Percentiles rank a stretch among this genome's conserved stretches.
These are phyloP conservation scores for Mychonastes homosphaera DNA, from an alignment of 139 green algal species.

Conservation along the genomic window DNA sequence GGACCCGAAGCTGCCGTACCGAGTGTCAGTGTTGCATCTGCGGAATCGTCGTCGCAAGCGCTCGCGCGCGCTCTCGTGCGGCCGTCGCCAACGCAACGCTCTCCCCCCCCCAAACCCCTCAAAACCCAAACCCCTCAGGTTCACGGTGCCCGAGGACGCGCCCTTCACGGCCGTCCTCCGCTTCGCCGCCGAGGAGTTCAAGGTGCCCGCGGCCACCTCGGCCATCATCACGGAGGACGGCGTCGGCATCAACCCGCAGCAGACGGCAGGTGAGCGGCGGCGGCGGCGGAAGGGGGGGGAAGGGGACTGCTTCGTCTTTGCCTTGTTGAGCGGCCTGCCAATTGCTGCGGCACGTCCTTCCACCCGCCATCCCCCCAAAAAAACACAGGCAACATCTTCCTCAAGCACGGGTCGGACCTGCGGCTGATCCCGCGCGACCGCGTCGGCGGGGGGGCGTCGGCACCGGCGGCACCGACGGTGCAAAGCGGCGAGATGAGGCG, in stretches of 20 bases:
- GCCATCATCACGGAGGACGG: conserved; percentile 98
- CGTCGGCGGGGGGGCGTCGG: conserved; percentile 60
- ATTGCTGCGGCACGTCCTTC: background rate
- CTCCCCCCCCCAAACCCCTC: no score
- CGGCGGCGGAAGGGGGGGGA: no score
- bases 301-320: background rate
- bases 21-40: conserved; percentile 53
- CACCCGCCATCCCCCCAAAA: background rate
- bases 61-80: background rate
- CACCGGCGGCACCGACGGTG: no score
- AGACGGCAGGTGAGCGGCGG: conserved; percentile 71
- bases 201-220: conserved; percentile 74
- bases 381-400: conserved; percentile 80
- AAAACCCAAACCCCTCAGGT: conserved; percentile 60
- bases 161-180: conserved; percentile 96
- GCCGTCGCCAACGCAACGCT: background rate
- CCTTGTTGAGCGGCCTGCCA: background rate
- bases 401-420: conserved; percentile 92
- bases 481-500: no score
- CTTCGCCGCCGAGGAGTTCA: conserved; percentile 95
- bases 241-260: conserved; percentile 93
- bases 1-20: conserved; percentile 92
- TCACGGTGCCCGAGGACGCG: conserved; percentile 89
- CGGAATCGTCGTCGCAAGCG: no score
- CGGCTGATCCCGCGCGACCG: conserved; percentile 87